Percentiles rank a stretch among this genome's conserved stretches.
Conservation (phyloP, 1,284 basidiomycete species). For the Takashimella koratensis region DNA sequence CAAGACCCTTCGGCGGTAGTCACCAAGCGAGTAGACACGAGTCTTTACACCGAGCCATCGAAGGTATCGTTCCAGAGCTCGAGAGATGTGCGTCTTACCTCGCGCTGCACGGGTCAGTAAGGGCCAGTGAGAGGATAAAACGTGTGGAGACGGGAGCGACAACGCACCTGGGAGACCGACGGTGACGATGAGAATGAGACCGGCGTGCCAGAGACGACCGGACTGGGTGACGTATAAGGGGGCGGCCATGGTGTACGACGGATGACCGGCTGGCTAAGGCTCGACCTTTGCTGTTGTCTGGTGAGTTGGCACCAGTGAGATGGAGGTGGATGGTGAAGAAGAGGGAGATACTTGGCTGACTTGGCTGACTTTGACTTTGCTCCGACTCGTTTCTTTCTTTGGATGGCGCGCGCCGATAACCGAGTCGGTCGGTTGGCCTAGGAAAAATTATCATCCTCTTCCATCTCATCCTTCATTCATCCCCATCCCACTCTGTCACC, state of each 20-base stretch:
- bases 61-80: constrained; percentile 91
- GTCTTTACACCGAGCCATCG: constrained; percentile 98
- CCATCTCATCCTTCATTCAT: neutral
- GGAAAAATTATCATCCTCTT: neutral
- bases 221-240: constrained; percentile 74
- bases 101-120: constrained; percentile 55
- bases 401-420: too few species aligned
- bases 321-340: neutral
- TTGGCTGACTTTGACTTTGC: too few species aligned
- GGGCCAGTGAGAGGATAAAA: neutral
- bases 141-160: neutral
- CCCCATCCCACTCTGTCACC: neutral
- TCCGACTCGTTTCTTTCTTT: neutral
- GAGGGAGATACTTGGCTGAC: neutral
- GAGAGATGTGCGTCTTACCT: constrained; percentile 94
- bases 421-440: too few species aligned
- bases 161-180: constrained; percentile 71
- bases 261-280: too few species aligned
- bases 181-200: constrained; percentile 87
- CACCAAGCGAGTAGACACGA: constrained; percentile 87
- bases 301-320: too few species aligned
- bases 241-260: constrained; percentile 62
- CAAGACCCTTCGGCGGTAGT: constrained; percentile 84
- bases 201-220: constrained; percentile 82
- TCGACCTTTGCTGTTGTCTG: too few species aligned